Percentiles rank a stretch among this genome's conserved stretches.
Conservation (phyloP, 2,329 filamentous ascomycete genomes). For the Microascus cirrosus region DNA sequence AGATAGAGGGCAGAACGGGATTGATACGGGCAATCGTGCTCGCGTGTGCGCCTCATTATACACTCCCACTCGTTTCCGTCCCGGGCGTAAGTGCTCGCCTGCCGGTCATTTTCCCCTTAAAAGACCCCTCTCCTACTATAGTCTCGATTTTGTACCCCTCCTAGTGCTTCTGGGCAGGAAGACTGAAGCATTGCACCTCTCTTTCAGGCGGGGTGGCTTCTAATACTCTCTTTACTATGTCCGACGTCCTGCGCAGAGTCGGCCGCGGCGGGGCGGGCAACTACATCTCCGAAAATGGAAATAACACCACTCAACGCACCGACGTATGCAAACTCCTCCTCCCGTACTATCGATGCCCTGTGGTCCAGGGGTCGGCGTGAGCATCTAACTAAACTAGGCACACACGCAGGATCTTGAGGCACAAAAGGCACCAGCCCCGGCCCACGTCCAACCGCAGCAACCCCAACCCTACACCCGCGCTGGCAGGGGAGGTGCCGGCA, state of each 20-base stretch:
- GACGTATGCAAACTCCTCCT: not conserved
- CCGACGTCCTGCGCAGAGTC: conserved; percentile 36
- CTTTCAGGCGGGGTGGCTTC: not conserved
- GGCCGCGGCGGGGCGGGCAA: conserved; percentile 57
- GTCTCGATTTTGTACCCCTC: not conserved
- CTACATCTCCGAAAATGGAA: conserved; percentile 33
- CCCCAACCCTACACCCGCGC: conserved; percentile 25
- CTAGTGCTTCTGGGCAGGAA: not conserved
- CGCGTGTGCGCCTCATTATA: not conserved
- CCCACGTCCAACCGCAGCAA: conserved; percentile 12
- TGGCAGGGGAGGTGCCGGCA: conserved; percentile 53
- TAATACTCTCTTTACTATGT: conserved; percentile 3
- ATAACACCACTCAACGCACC: not conserved
- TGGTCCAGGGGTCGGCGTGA: not conserved
- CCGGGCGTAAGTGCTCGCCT: not conserved
- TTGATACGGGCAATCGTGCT: not conserved
- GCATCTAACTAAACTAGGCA: not conserved
- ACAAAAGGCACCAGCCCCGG: conserved; percentile 9
- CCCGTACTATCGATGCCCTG: not conserved
- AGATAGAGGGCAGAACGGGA: not conserved
- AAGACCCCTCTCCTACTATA: not conserved
- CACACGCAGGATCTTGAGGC: not conserved
- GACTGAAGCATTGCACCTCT: not conserved
- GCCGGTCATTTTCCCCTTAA: not conserved
- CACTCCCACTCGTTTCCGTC: not conserved